Evolutionary conservation across 805 yeast species (phyloP).

Genomic region (Maudiozyma serrabonitensis): DNA sequence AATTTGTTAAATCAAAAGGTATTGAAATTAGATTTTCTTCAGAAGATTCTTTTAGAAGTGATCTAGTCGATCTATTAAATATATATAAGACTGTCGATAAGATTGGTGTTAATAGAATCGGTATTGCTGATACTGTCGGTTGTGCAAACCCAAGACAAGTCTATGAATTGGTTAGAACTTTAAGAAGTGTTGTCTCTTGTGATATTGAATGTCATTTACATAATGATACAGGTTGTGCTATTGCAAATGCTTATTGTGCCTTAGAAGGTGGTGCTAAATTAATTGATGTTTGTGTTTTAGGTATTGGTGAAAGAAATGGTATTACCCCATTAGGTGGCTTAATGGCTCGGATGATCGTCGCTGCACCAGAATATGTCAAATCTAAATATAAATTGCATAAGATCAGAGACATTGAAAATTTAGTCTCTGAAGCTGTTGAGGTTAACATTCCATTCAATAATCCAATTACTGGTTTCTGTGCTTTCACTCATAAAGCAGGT

Average conservation of each 20-base stretch:
- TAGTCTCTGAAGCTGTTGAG: slow-evolving; percentile 95
- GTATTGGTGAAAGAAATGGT: slow-evolving; percentile 98
- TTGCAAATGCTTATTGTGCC: slow-evolving; percentile 97
- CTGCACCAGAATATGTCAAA: slow-evolving; percentile 91
- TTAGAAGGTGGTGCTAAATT: slow-evolving; percentile 94
- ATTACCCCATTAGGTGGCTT: slow-evolving; percentile 95
- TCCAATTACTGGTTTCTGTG: slow-evolving; percentile 99
- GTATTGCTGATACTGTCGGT: slow-evolving; percentile 98
- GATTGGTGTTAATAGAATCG: slow-evolving; percentile 96
- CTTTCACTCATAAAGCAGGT: slow-evolving; percentile 98
- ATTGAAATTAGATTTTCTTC: slow-evolving; percentile 94
- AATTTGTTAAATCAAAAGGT: slow-evolving; percentile 92
- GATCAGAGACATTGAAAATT: slow-evolving; percentile 87
- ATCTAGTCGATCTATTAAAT: slow-evolving; percentile 87
- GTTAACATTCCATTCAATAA: slow-evolving; percentile 96
- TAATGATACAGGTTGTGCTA: slow-evolving; percentile 98
- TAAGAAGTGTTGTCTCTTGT: slow-evolving; percentile 87
- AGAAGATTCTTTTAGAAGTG: slow-evolving; percentile 96
- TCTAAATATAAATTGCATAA: slow-evolving; percentile 92
- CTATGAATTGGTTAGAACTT: slow-evolving; percentile 88
- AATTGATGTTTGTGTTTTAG: slow-evolving; percentile 90
- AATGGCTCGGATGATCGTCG: slow-evolving; percentile 99
- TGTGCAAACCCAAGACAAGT: slow-evolving; percentile 99
- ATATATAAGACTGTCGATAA: slow-evolving; percentile 94
- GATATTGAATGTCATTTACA: slow-evolving; percentile 99